These are phyloP conservation scores for Cocos nucifera DNA, from an alignment of 176 grass and related monocot genomes.

Conservation along the genomic window DNA sequence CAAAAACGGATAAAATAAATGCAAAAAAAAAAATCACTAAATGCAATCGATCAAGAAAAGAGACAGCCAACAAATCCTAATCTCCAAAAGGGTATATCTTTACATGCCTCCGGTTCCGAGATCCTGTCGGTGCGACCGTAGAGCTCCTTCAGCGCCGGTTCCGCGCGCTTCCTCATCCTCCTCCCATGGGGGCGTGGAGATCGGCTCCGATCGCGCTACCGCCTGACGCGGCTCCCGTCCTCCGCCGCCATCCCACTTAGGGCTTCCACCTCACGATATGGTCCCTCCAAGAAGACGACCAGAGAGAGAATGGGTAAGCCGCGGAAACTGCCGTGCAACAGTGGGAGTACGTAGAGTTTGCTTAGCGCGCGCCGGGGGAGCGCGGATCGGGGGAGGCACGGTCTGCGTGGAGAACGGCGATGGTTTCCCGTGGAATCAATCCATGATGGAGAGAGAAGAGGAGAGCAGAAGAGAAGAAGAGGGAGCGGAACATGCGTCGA, in stretches of 20 bases:
- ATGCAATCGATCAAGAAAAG: neutral
- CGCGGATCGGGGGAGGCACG: too few relatives aligned
- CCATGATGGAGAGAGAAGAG: neutral
- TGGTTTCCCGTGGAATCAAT: neutral
- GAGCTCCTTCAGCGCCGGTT: constrained; percentile 43
- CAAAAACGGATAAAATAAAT: neutral
- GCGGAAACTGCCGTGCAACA: too few relatives aligned
- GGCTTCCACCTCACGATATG: too few relatives aligned
- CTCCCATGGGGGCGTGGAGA: constrained; percentile 5
- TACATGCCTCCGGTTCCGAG: constrained; percentile 17
- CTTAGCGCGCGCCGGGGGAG: too few relatives aligned
- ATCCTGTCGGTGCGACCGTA: constrained; percentile 41
- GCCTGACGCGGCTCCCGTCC: constrained; percentile 4
- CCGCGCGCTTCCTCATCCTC: constrained; percentile 35
- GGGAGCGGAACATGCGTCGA: neutral
- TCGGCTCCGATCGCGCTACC: constrained; percentile 27
- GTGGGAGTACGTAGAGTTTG: too few relatives aligned
- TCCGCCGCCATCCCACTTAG: constrained; percentile 14
- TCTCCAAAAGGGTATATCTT: neutral
- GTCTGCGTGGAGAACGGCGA: too few relatives aligned
- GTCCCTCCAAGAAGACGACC: too few relatives aligned
- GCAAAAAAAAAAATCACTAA: constrained; percentile 1
- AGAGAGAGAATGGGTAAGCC: too few relatives aligned
- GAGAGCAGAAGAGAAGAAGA: neutral
- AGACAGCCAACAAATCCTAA: neutral